phyloP scores from a whole-genome alignment of 306 rosid species.

The Lathyrus tuberosus region DNA sequence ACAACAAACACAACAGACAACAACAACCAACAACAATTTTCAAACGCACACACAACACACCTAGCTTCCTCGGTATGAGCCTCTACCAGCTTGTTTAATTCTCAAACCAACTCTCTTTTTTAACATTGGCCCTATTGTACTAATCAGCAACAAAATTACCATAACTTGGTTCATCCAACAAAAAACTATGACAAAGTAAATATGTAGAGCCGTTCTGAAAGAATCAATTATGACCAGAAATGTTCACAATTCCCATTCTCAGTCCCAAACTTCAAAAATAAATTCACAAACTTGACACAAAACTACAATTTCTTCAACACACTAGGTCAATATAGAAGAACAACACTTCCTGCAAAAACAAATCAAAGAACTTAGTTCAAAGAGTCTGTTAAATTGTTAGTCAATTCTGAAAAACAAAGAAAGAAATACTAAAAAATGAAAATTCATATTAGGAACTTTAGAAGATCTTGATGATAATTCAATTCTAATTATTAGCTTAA shows the following conservation, averaged over 20 bases:
- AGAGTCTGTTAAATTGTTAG: conserved; percentile 6
- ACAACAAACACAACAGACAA: conserved; percentile 38
- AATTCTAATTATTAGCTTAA: neutral
- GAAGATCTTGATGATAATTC: neutral
- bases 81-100: conserved; percentile 88
- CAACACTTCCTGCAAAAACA: conserved; percentile 37
- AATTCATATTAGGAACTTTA: neutral
- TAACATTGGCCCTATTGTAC: conserved; percentile 69
- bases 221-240: conserved; percentile 39
- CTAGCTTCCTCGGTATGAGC: conserved; percentile 95
- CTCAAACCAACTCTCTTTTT: conserved; percentile 75
- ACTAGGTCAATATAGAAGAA: conserved; percentile 26
- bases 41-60: conserved; percentile 16
- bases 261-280: neutral
- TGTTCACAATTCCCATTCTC: conserved; percentile 25
- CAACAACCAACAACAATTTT: conserved; percentile 35
- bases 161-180: conserved; percentile 57
- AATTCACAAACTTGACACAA: neutral
- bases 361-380: conserved; percentile 18
- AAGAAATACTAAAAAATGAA: neutral
- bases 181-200: conserved; percentile 46
- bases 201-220: conserved; percentile 49
- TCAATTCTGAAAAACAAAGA: neutral
- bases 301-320: conserved; percentile 28
- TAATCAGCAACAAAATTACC: conserved; percentile 55